These are phyloP conservation scores for Cucurbita pepo DNA, from an alignment of 306 rosid genomes.

Conservation along the genomic window DNA sequence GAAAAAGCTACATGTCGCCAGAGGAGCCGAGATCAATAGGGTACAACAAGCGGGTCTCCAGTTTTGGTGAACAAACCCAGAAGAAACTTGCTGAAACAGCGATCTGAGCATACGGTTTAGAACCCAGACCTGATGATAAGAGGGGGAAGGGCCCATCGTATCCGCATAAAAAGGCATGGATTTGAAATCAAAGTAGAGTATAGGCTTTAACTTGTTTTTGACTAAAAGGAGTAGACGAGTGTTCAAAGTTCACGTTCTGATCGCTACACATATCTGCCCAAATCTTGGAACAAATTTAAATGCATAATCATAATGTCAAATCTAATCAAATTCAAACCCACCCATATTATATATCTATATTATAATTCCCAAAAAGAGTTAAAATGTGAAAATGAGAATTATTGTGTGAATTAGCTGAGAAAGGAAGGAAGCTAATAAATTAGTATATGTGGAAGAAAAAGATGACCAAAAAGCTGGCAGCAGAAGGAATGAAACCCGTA, in stretches of 20 bases:
- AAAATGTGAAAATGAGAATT: neutral
- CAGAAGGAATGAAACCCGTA: neutral
- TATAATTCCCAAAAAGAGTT: neutral
- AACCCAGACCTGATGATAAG: neutral
- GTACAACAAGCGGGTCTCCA: neutral
- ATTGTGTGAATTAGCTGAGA: neutral
- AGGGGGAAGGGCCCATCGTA: neutral
- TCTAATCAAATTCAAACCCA: neutral
- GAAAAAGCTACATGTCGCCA: neutral
- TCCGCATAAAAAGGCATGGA: neutral
- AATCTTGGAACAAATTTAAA: neutral
- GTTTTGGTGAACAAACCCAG: neutral
- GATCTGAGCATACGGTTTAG: neutral
- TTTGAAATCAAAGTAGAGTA: neutral
- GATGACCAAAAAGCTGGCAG: neutral
- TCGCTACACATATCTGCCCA: neutral
- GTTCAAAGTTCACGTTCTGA: neutral
- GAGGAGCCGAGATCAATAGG: neutral
- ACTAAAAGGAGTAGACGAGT: neutral
- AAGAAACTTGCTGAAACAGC: neutral
- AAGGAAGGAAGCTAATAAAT: neutral
- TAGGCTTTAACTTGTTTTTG: neutral
- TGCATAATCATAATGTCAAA: neutral
- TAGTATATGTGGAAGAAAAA: neutral
- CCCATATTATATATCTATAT: neutral